Conservation (phyloP, 1,284 basidiomycete genomes). For the Pyrrhoderma noxium region DNA sequence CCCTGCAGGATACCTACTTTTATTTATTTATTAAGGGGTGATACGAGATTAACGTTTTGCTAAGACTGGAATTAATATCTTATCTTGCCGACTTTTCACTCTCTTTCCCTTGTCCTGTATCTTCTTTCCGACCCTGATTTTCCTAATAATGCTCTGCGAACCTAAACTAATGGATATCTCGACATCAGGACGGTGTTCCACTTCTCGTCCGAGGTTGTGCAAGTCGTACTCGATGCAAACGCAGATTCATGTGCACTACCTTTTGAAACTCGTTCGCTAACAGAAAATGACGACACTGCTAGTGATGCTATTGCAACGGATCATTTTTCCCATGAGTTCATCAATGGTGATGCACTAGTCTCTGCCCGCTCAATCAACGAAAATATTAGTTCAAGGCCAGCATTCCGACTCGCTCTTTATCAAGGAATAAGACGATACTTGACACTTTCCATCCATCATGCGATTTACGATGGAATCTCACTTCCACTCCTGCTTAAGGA, state of each 20-base stretch:
- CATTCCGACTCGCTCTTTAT: constrained; percentile 32
- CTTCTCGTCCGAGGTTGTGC: constrained; percentile 34
- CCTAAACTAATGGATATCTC: too few species aligned
- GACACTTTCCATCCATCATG: constrained; percentile 41
- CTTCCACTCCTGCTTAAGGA: constrained; percentile 35
- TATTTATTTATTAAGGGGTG: too few species aligned
- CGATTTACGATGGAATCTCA: constrained; percentile 41
- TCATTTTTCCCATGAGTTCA: constrained; percentile 30
- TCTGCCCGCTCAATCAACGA: constrained; percentile 33
- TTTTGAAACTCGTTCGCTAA: constrained; percentile 24
- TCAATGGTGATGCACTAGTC: constrained; percentile 25
- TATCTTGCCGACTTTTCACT: neutral
- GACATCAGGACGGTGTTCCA: constrained; percentile 37
- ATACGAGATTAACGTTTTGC: neutral
- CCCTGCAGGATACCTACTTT: too few species aligned
- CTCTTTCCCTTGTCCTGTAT: neutral
- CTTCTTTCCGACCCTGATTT: too few species aligned
- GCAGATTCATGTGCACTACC: constrained; percentile 22
- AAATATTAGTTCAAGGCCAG: constrained; percentile 28
- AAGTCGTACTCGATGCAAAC: constrained; percentile 31
- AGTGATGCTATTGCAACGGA: too few species aligned
- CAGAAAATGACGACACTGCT: constrained; percentile 1
- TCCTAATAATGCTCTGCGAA: too few species aligned
- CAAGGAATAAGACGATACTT: constrained; percentile 20
- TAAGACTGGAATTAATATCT: neutral